Evolutionary conservation across 2,329 filamentous ascomycete genomes (phyloP).

Genomic region (Daldinia sp.): DNA sequence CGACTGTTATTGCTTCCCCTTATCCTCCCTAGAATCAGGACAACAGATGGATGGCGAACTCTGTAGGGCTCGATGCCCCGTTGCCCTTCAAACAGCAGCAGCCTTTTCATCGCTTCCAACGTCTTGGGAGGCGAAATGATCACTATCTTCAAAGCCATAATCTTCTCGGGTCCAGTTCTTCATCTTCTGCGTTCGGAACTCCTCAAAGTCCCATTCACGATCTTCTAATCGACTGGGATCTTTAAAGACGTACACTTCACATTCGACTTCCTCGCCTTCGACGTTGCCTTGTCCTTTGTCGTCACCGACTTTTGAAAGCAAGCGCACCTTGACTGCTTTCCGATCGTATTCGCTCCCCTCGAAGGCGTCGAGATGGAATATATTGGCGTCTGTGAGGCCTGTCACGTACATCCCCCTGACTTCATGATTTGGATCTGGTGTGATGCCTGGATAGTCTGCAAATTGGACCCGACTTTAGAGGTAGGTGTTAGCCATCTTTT

Average conservation of each 20-base stretch:
- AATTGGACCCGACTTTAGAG: conserved; percentile 61
- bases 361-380: conserved; percentile 79
- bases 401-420: conserved; percentile 81
- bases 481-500: conserved; percentile 39
- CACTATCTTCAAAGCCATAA: conserved; percentile 53
- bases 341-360: conserved; percentile 71
- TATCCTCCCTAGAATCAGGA: conserved; percentile 26
- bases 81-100: conserved; percentile 40
- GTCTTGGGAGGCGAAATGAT: conserved; percentile 39
- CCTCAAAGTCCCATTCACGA: conserved; percentile 86
- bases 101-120: conserved; percentile 37
- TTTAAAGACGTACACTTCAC: conserved; percentile 72
- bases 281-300: conserved; percentile 52
- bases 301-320: conserved; percentile 52
- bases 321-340: conserved; percentile 44
- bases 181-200: conserved; percentile 80
- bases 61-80: background rate
- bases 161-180: conserved; percentile 61
- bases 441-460: conserved; percentile 84
- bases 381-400: conserved; percentile 79
- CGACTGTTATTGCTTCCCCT: background rate
- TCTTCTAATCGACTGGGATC: conserved; percentile 65
- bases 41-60: background rate
- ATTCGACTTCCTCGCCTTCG: conserved; percentile 58
- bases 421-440: conserved; percentile 60